Conservation (phyloP, 768 basidiomycete genomes). For the Lactifluus rugatus region DNA sequence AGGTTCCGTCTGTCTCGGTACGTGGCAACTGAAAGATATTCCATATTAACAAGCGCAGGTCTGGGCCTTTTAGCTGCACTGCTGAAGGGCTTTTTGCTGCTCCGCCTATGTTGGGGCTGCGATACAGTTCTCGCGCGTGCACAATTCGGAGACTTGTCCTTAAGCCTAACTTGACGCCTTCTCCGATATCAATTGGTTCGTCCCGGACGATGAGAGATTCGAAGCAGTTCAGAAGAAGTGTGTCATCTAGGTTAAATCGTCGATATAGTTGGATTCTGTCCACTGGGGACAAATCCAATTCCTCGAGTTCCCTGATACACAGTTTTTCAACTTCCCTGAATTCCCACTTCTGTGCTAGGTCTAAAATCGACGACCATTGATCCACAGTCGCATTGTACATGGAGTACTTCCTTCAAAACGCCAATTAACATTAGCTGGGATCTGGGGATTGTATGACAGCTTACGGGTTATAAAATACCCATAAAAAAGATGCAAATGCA, state of each 20-base stretch:
- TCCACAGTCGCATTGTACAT: conserved; percentile 31
- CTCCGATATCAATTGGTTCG: conserved; percentile 30
- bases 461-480: conserved; percentile 30
- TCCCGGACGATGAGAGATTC: conserved; percentile 29
- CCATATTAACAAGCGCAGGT: neutral
- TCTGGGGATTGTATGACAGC: conserved; percentile 5
- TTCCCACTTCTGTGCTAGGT: conserved; percentile 32
- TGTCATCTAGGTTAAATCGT: conserved; percentile 26
- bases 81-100: conserved; percentile 4
- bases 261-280: conserved; percentile 34
- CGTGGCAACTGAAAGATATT: conserved; percentile 8
- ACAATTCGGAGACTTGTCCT: conserved; percentile 31
- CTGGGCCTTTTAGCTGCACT: neutral
- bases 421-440: neutral
- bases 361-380: conserved; percentile 35
- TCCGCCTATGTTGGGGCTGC: conserved; percentile 4
- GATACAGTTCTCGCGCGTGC: conserved; percentile 29
- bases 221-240: conserved; percentile 31
- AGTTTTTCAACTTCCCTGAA: conserved; percentile 34
- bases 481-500: conserved; percentile 27
- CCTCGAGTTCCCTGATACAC: conserved; percentile 32
- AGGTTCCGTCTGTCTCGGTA: too few species aligned
- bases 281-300: conserved; percentile 28
- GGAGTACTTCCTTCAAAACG: conserved; percentile 27
- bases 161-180: conserved; percentile 35